Conservation (phyloP, 768 basidiomycete genomes). For the Termitomyces sp. region DNA sequence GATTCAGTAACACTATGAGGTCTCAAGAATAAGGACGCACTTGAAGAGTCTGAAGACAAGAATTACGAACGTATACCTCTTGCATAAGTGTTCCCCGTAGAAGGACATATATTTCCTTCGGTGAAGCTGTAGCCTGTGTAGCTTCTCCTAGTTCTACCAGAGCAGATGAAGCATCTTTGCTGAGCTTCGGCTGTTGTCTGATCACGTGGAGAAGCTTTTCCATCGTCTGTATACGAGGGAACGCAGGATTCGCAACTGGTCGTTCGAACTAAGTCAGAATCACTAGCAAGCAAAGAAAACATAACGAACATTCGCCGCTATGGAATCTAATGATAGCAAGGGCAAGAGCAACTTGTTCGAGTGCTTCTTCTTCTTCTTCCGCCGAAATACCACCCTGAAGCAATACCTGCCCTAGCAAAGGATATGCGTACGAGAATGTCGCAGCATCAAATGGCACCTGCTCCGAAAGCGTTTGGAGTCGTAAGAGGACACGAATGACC, state of each 20-base stretch:
- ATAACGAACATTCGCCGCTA: slow-evolving; percentile 64
- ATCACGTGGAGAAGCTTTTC: slow-evolving; percentile 71
- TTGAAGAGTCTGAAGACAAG: slow-evolving; percentile 89
- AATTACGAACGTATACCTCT: slow-evolving; percentile 83
- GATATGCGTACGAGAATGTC: slow-evolving; percentile 80
- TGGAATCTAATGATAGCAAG: slow-evolving; percentile 71
- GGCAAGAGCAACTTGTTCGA: slow-evolving; percentile 76
- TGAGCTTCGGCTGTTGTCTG: slow-evolving; percentile 71
- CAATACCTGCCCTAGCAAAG: slow-evolving; percentile 70
- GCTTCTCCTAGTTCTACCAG: slow-evolving; percentile 81
- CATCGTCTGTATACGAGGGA: slow-evolving; percentile 72
- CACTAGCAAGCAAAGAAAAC: not conserved
- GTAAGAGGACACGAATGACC: slow-evolving; percentile 81
- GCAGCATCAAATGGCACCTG: slow-evolving; percentile 80
- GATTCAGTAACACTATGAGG: not conserved
- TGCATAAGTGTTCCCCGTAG: slow-evolving; percentile 76
- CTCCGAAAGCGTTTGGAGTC: slow-evolving; percentile 77
- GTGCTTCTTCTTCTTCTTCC: slow-evolving; percentile 66
- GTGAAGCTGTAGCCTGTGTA: slow-evolving; percentile 60
- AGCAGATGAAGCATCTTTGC: slow-evolving; percentile 79
- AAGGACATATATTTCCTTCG: slow-evolving; percentile 62
- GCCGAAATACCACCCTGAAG: slow-evolving; percentile 63
- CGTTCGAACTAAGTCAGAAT: not conserved
- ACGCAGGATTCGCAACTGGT: slow-evolving; percentile 65
- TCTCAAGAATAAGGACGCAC: slow-evolving; percentile 33